Base-by-base conservation (phyloP, 768 basidiomycete genomes). In the Grammothele lineata region DNA sequence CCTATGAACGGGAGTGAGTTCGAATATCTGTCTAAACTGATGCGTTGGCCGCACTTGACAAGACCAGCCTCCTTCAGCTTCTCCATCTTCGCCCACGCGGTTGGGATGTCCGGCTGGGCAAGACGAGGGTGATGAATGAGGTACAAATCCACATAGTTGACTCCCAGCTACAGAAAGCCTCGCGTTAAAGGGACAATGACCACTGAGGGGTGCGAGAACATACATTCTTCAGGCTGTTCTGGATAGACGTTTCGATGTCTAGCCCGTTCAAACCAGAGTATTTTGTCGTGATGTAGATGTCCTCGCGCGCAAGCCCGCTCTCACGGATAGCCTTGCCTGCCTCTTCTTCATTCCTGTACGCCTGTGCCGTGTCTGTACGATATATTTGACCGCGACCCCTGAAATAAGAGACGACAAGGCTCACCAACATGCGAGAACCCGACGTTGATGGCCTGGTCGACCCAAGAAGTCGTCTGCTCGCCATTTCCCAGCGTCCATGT, bases 131-230 rank as follows among this genome's bases (percentile, higher is more conserved):
- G 56, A 60, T 87, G 85, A 38, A 87, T 80, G 34, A 87, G 75
- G 62, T 88, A 88, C 32, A 87, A 61, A 61, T 90, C 84, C 11
- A 87, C 74, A 53, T 82, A 83, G 1, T 70, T 57, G 4, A 87
- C 67, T 0, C 80, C 83, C 18, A 87, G 71, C 85, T 86, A 36
- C n/a, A n/a, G n/a, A n/a, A n/a, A n/a, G n/a, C n/a, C n/a, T n/a
- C n/a, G n/a, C n/a, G n/a, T n/a, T n/a, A n/a, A n/a, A n/a, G n/a
- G n/a, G n/a, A n/a, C n/a, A n/a, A n/a, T 43, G 12, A 17, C 18
- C n/a, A 19, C 19, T 17, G 30, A 32, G 30, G 8, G 9, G 30
- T 32, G 30, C 15, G 30, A 32, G n/a, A 26, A n/a, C 76, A 35
- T 50, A 81, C 81, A 36, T 76, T 76, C 48, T 74, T 67, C 47